Percentiles rank a stretch among this genome's conserved stretches.
Evolutionary conservation across 2,329 filamentous ascomycete genomes (phyloP).

Genomic region (Talaromyces sp.): DNA sequence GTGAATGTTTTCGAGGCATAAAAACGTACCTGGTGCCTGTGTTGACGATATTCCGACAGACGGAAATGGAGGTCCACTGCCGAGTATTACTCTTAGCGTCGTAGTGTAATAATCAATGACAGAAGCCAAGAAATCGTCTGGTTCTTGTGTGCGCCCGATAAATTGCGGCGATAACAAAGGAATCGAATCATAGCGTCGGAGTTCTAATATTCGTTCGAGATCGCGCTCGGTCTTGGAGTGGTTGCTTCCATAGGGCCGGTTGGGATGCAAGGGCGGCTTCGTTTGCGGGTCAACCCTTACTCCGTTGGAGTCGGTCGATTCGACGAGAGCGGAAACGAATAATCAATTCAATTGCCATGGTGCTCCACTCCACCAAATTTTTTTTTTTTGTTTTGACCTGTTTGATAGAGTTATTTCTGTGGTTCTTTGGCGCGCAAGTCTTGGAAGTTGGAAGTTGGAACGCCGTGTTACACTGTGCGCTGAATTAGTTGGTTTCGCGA

Average conservation of each 20-base stretch:
- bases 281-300: slow-evolving; percentile 14
- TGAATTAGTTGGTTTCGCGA: background rate
- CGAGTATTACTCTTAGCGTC: background rate
- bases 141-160: background rate
- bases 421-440: background rate
- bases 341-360: background rate
- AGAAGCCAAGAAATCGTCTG: slow-evolving; percentile 1
- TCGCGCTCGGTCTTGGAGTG: background rate
- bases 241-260: slow-evolving; percentile 14
- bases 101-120: background rate
- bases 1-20: background rate
- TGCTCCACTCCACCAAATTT: background rate
- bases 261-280: slow-evolving; percentile 17
- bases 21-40: background rate
- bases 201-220: background rate
- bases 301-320: background rate
- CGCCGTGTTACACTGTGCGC: background rate
- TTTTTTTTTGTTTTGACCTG: background rate
- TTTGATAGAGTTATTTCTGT: background rate
- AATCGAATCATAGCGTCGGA: background rate
- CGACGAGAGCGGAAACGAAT: slow-evolving; percentile 7
- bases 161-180: background rate
- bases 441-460: background rate
- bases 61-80: background rate
- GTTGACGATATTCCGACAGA: background rate